Evolutionary conservation across 108 stramenopile species (phyloP).

Genomic region (Nitzschia putrida): DNA sequence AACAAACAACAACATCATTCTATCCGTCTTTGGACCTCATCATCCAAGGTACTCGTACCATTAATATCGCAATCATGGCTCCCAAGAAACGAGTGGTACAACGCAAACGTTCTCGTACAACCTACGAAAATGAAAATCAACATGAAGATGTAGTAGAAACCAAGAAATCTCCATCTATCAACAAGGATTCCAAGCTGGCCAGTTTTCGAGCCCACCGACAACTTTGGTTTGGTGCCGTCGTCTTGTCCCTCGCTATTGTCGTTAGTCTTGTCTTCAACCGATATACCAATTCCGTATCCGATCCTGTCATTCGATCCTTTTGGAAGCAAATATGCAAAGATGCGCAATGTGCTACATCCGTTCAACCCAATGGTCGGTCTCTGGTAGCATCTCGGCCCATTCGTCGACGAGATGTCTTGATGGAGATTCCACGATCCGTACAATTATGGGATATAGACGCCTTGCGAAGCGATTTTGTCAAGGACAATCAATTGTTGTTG

Average conservation of each 20-base stretch:
- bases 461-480: constrained; percentile 66
- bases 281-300: background rate
- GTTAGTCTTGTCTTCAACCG: constrained; percentile 18
- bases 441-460: constrained; percentile 89
- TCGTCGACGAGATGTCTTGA: constrained; percentile 45
- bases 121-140: background rate
- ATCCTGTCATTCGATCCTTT: constrained; percentile 15
- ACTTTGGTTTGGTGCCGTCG: constrained; percentile 17
- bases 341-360: constrained; percentile 17
- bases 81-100: constrained; percentile 25
- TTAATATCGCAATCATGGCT: constrained; percentile 8
- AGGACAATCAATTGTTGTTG: constrained; percentile 38
- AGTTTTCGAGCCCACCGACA: constrained; percentile 9
- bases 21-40: too few species aligned
- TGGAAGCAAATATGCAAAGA: constrained; percentile 8
- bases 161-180: background rate
- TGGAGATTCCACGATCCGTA: constrained; percentile 62
- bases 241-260: constrained; percentile 26
- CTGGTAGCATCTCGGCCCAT: constrained; percentile 37
- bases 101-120: constrained; percentile 6
- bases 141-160: background rate
- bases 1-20: too few species aligned
- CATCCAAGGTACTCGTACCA: too few species aligned
- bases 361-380: constrained; percentile 26
- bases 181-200: background rate